phyloP scores from a whole-genome alignment of 768 basidiomycete genomes.

The Sutorius australiensis region DNA sequence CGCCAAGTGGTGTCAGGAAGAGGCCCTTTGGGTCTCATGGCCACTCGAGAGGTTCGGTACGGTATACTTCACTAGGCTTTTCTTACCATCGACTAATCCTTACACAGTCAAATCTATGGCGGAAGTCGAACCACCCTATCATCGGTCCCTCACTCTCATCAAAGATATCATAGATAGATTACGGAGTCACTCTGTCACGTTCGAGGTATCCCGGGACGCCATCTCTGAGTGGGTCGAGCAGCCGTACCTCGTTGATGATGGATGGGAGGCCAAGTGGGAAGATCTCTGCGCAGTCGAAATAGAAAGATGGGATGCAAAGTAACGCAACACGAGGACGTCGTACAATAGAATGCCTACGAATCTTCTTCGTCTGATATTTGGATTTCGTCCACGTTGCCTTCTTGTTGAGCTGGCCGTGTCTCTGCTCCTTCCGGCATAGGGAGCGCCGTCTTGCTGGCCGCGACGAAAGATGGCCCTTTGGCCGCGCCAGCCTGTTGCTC shows the following conservation, averaged over 20 bases:
- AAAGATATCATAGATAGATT: constrained; percentile 52
- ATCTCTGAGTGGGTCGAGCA: constrained; percentile 69
- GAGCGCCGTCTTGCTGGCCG: constrained; percentile 57
- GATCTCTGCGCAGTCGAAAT: constrained; percentile 75
- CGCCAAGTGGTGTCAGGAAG: constrained; percentile 63
- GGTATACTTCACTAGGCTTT: constrained; percentile 8
- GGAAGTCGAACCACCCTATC: constrained; percentile 58
- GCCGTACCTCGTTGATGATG: constrained; percentile 57
- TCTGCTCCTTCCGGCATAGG: constrained; percentile 39
- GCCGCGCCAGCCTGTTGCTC: constrained; percentile 58
- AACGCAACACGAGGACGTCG: constrained; percentile 16
- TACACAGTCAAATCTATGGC: constrained; percentile 53
- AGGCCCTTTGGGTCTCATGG: constrained; percentile 83
- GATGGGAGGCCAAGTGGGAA: constrained; percentile 75
- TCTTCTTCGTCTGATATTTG: constrained; percentile 86
- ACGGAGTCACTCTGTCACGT: constrained; percentile 62
- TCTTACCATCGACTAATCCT: constrained; percentile 1
- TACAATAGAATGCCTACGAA: constrained; percentile 34
- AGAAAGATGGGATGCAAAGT: constrained; percentile 57
- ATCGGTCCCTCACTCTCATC: constrained; percentile 59
- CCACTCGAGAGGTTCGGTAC: constrained; percentile 73
- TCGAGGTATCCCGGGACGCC: constrained; percentile 62
- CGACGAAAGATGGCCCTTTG: constrained; percentile 73
- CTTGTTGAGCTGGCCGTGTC: constrained; percentile 25
- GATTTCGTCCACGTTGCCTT: constrained; percentile 75